Evolutionary conservation across 2,329 filamentous ascomycete species (phyloP).

Genomic region (Dactylellina drechsleri): DNA sequence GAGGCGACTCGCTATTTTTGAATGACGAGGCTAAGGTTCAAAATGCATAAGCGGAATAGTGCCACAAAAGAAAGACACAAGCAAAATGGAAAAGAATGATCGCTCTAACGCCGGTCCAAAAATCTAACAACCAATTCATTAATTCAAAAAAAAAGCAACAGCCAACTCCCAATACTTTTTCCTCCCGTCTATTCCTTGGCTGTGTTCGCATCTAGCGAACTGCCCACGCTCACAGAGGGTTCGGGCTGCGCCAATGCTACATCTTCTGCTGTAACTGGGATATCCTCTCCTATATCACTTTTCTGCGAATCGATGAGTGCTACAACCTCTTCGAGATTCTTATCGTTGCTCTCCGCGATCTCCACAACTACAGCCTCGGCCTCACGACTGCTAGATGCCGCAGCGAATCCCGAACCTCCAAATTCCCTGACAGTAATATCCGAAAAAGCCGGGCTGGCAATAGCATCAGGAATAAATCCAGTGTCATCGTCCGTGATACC

Average conservation of each 20-base stretch:
- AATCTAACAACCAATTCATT: slow-evolving; percentile 32
- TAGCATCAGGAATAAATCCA: slow-evolving; percentile 41
- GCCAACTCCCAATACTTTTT: no score
- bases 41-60: not conserved
- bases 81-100: slow-evolving; percentile 4
- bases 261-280: slow-evolving; percentile 25
- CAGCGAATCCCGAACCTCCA: slow-evolving; percentile 14
- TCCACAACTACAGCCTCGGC: slow-evolving; percentile 49
- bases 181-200: slow-evolving; percentile 1
- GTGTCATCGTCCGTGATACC: slow-evolving; percentile 40
- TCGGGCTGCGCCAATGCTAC: slow-evolving; percentile 31
- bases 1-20: slow-evolving; percentile 10
- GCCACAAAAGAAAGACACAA: slow-evolving; percentile 3
- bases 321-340: slow-evolving; percentile 38
- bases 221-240: slow-evolving; percentile 36
- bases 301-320: slow-evolving; percentile 28
- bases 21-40: not conserved
- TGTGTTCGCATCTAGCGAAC: slow-evolving; percentile 21
- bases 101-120: slow-evolving; percentile 30
- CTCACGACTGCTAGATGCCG: slow-evolving; percentile 16
- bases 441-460: slow-evolving; percentile 40
- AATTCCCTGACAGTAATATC: slow-evolving; percentile 34
- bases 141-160: slow-evolving; percentile 3
- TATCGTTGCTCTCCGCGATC: slow-evolving; percentile 36
- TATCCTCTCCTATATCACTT: not conserved